Evolutionary conservation across 495 filamentous ascomycete species (phyloP), one percentile per base, ranked within the genome.

Genomic region (Podospora pseudopauciseta): DNA sequence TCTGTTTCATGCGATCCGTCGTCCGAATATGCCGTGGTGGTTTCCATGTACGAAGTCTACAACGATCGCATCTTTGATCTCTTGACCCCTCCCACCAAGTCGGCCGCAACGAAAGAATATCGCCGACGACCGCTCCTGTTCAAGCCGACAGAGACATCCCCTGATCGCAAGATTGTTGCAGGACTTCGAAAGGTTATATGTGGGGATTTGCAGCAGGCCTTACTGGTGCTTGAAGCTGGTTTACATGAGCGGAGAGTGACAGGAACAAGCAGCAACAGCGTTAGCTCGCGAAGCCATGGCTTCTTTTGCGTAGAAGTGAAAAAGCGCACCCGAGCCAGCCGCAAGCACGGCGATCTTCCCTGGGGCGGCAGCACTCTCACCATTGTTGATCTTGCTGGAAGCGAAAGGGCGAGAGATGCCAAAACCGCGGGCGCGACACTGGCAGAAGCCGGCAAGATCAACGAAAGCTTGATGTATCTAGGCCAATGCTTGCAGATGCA

Each of bases 31-130:
- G 89, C 93, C 4, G 88, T 99, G 67, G 76, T 99, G 7, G 84
- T 98, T 1, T 96, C 92, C 19, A 99, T 98, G 95, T 99, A 97
- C 79, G 96, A 99, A 79, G 95, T 99, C 19, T 97, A 99, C 81
- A 98, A 98, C 77, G 95, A 99, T 78, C 89, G 94, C 15, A 97
- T 99, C 64, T 99, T 95, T 73, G 95, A 99, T 74, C 88, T 99
- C 3, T 80, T 99, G 1, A 89, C 91, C 1, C 82, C 85, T 1
- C 79, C 84, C 13, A 73, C 77, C 62, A 81, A 79, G 66, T 78
- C 75, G 13, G 79, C 78, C 19, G 77, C 79, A 6, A 85, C 80
- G 56, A 94, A 94, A 77, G 89, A 93, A 65, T 83, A 83, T 59
- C 84, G 90, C 61, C 84, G 93, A 63, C 86, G 92, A 7, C 88